Percentiles rank a stretch among this genome's conserved stretches.
Conservation (phyloP, 2,329 filamentous ascomycete genomes). For the Penicillium decumbens region DNA sequence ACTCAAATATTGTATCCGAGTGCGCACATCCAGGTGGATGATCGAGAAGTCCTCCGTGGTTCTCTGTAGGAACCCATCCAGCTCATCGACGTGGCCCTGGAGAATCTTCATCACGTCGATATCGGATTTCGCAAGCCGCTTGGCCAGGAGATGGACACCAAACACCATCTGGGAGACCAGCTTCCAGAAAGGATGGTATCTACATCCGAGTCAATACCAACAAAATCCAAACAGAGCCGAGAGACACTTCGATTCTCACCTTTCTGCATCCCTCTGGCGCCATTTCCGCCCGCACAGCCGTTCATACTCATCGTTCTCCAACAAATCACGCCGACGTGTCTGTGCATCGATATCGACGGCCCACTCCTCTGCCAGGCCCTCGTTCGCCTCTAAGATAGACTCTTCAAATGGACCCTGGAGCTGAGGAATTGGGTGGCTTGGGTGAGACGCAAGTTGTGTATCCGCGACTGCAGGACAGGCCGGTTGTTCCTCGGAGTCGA, state of each 20-base stretch:
- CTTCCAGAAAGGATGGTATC: slow-evolving; percentile 83
- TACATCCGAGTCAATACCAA: slow-evolving; percentile 23
- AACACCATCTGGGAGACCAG: slow-evolving; percentile 89
- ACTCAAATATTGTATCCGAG: slow-evolving; percentile 73
- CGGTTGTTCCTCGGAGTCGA: neutral
- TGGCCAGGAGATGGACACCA: slow-evolving; percentile 80
- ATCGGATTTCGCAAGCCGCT: slow-evolving; percentile 82
- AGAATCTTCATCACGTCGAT: slow-evolving; percentile 82
- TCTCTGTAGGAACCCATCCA: slow-evolving; percentile 84
- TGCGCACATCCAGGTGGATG: slow-evolving; percentile 71
- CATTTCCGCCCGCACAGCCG: slow-evolving; percentile 69
- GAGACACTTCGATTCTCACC: slow-evolving; percentile 17
- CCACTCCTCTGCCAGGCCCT: slow-evolving; percentile 23
- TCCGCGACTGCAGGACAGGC: neutral
- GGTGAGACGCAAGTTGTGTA: slow-evolving; percentile 17
- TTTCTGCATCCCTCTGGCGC: slow-evolving; percentile 68
- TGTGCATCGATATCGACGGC: slow-evolving; percentile 38
- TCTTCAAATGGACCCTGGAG: slow-evolving; percentile 46
- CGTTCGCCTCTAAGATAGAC: slow-evolving; percentile 40
- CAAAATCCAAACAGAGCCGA: neutral
- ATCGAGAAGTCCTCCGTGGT: slow-evolving; percentile 79
- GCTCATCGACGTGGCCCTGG: slow-evolving; percentile 86
- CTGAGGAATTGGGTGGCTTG: slow-evolving; percentile 40
- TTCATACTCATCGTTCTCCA: slow-evolving; percentile 65
- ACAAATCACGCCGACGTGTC: slow-evolving; percentile 58